Evolutionary conservation across 345 rosid species (phyloP), one percentile per base, ranked within the genome.

Genomic region (Sisymbrium altissimum): DNA sequence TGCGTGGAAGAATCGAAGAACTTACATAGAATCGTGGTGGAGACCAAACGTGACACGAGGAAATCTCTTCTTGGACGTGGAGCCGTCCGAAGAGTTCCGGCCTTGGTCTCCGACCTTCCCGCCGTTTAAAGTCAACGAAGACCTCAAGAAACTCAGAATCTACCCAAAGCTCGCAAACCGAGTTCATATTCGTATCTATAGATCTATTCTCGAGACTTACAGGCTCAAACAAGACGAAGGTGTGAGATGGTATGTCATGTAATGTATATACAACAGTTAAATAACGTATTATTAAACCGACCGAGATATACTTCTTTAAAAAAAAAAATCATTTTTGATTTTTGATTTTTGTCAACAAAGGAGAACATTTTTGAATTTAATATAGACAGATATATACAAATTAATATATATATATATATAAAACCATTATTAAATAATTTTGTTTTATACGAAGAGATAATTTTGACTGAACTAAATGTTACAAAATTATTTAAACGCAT

Each of bases 1-100:
- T 11, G 75, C 81, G 10, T 84, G 84, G 90, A 61, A 64, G 19
- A 35, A 39, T 9, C 85, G 79, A 45, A 84, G 30, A 62, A 50
- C 76, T 8, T 81, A 78, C 72, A 53, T 80, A 6, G 87, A 87
- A 68, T 57, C 89, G 18, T 84, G 90, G 90, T 87, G 92, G 96
- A 65, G 82, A 75, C 84, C 87, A 0, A 84, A 87, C 36, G 43
- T 45, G 7, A 83, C 92, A 15, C 77, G 89, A 27, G 90, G 90
- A 15, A 84, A 87, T 57, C 15, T 85, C 61, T 89, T 87, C 64
- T 53, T 89, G 32, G 88, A 83, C 35, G 62, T 39, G 18, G 41
- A 81, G 36, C 87, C 89, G 1, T 18, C 83, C 10, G 7, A 46
- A 40, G 81, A 83, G 60, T 77, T 77, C 32, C 46, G 36, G 8